These are phyloP conservation scores for Nitzschia palea DNA, from an alignment of 108 stramenopile species.

Conservation along the genomic window DNA sequence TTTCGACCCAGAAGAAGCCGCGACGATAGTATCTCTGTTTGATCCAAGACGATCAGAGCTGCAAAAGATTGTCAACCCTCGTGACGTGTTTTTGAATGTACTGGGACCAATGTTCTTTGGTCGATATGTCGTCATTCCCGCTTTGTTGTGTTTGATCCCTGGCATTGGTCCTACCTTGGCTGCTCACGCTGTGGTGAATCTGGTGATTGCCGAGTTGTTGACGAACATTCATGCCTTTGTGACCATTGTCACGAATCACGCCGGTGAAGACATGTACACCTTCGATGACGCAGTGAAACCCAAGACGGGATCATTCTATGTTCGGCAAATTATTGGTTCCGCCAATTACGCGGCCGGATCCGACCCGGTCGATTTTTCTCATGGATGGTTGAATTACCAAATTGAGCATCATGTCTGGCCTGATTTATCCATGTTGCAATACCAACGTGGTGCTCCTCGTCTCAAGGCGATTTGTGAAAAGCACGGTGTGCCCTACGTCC, in stretches of 20 bases:
- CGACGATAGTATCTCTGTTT: slow-evolving; percentile 54
- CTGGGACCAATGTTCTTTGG: slow-evolving; percentile 51
- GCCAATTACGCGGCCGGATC: slow-evolving; percentile 78
- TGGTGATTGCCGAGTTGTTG: slow-evolving; percentile 80
- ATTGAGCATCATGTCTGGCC: slow-evolving; percentile 94
- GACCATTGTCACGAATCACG: slow-evolving; percentile 73
- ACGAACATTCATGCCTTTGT: slow-evolving; percentile 87
- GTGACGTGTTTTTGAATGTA: slow-evolving; percentile 41
- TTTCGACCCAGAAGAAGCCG: slow-evolving; percentile 64
- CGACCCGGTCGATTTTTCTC: slow-evolving; percentile 80
- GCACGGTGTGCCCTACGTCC: slow-evolving; percentile 88
- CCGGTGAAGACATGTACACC: slow-evolving; percentile 89
- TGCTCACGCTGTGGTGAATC: slow-evolving; percentile 70
- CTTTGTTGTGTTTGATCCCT: slow-evolving; percentile 31
- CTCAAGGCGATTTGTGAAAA: slow-evolving; percentile 77
- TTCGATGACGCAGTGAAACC: slow-evolving; percentile 87
- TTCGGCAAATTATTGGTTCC: slow-evolving; percentile 86
- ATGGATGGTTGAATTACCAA: slow-evolving; percentile 91
- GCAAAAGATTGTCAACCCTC: slow-evolving; percentile 20
- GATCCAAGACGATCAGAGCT: slow-evolving; percentile 4
- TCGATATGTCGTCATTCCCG: slow-evolving; percentile 56
- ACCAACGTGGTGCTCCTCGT: slow-evolving; percentile 77
- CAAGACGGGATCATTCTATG: slow-evolving; percentile 80
- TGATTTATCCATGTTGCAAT: slow-evolving; percentile 79
- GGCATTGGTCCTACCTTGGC: slow-evolving; percentile 49